Evolutionary conservation across 1,284 basidiomycete genomes (phyloP), one percentile per base, ranked within the genome.

Genomic region (Ceratobasidium sp.): DNA sequence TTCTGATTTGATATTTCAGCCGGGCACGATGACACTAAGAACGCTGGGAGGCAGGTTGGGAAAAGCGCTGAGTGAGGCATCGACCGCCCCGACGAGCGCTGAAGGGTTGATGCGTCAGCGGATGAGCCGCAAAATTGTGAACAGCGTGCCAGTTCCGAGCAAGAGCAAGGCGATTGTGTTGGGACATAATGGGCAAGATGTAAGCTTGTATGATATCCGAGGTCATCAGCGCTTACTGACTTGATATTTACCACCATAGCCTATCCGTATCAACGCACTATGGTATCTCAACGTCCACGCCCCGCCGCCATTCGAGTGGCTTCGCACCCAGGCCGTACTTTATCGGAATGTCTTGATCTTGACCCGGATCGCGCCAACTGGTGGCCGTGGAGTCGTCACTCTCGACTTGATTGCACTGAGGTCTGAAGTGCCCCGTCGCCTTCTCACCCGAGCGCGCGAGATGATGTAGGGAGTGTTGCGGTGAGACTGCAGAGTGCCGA

Each of bases 231-330:
- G 39, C 46, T 69, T 61, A 32, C 74, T 75, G 55, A 73, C 43
- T 57, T 28, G 53, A 26, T 48, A 14, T 74, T 76, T 16, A 28
- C 39, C 41, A 41, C 61, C 74, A 18, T 76, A 96, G 94, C 92
- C 93, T 1, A 82, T 93, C 9, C 88, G 91, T 71, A 90, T 93
- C 46, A 94, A 94, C 16, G 83, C 89, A 16, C 81, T 96, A 0
- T 96, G 92, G 89, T 96, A 94, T 78, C 86, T 96, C 65, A 94
- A 96, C 74, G 94, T 96, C 0, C 93, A 96, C 79, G 88, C 87
- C 0, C 80, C 85, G 1, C 88, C 90, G 12, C 90, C 92, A 0
- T 96, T 89, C 79, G 82, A 85, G 48, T 96, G 94, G 94, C 88
- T 94, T 76, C 85, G 90, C 75, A 92, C 92, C 74, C 92, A 94